A percentile compares a stretch with the other conserved stretches of the same genome.
phyloP scores from a whole-genome alignment of 164 flowering plant genomes.

The Aristolochia fimbriata region DNA sequence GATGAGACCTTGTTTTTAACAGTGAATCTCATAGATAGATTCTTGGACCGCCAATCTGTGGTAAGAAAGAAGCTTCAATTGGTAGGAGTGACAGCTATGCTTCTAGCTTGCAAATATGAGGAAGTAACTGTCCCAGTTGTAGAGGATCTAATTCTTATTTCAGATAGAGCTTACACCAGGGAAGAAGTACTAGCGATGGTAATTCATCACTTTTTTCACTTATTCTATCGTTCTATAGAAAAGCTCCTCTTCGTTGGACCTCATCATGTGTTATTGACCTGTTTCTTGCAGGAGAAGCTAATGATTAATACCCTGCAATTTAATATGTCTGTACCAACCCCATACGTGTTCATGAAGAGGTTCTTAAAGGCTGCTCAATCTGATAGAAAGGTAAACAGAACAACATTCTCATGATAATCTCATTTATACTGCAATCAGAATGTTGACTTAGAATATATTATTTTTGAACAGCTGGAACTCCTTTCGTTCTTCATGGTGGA shows the following conservation, averaged over 20 bases:
- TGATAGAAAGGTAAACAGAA: slow-evolving; percentile 43
- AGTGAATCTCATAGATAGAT: slow-evolving; percentile 72
- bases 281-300: slow-evolving; percentile 54
- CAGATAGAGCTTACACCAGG: slow-evolving; percentile 71
- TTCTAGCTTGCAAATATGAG: slow-evolving; percentile 87
- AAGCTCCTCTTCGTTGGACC: not conserved
- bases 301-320: slow-evolving; percentile 66
- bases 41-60: slow-evolving; percentile 46
- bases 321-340: slow-evolving; percentile 69
- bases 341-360: slow-evolving; percentile 72
- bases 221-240: not conserved
- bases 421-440: not conserved
- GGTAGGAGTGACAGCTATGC: slow-evolving; percentile 86
- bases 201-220: not conserved
- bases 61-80: slow-evolving; percentile 77
- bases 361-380: slow-evolving; percentile 76
- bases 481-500: slow-evolving; percentile 70
- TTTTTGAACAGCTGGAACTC: slow-evolving; percentile 50
- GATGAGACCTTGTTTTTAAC: slow-evolving; percentile 76
- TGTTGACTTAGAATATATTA: not conserved
- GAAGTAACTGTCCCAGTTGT: slow-evolving; percentile 83
- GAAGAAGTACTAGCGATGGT: slow-evolving; percentile 85
- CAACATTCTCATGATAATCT: not conserved
- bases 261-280: not conserved
- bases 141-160: slow-evolving; percentile 68